These are phyloP conservation scores for Cadophora sp. DNA, from an alignment of 2,329 filamentous ascomycete genomes.

Conservation along the genomic window DNA sequence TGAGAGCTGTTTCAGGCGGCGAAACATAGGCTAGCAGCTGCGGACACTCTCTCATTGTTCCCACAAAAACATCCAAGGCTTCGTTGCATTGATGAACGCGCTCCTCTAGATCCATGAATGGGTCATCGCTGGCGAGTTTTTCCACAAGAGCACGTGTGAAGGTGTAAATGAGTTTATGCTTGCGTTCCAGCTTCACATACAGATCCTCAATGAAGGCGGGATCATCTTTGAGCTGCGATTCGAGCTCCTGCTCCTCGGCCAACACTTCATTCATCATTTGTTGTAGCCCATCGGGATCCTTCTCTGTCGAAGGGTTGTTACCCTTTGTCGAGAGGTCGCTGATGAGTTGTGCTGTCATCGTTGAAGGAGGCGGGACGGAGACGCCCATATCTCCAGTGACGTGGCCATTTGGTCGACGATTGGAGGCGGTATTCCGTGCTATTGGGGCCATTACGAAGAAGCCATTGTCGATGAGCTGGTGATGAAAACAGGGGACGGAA, in stretches of 20 bases:
- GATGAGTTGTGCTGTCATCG: conserved; percentile 86
- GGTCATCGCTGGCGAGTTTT: conserved; percentile 69
- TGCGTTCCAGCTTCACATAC: conserved; percentile 75
- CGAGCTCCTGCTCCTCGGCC: conserved; percentile 65
- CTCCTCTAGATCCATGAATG: conserved; percentile 62
- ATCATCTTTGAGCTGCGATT: conserved; percentile 41
- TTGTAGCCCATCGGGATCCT: conserved; percentile 64
- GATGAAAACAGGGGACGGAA: conserved; percentile 5
- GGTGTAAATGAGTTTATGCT: conserved; percentile 85
- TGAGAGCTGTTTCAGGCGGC: conserved; percentile 50
- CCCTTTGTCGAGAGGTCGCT: conserved; percentile 74
- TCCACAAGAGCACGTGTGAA: conserved; percentile 82
- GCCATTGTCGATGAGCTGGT: conserved; percentile 33
- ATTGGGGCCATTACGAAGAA: conserved; percentile 36
- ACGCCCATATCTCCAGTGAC: conserved; percentile 28
- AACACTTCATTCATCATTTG: conserved; percentile 66
- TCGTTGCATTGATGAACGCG: conserved; percentile 68
- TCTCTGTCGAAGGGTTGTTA: conserved; percentile 68
- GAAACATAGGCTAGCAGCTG: conserved; percentile 62
- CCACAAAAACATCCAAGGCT: conserved; percentile 78
- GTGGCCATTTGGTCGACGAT: conserved; percentile 25
- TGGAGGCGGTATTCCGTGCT: conserved; percentile 24
- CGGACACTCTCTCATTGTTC: conserved; percentile 78
- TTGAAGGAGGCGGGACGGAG: conserved; percentile 68
- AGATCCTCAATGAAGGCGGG: conserved; percentile 47